A percentile compares a stretch with the other conserved stretches of the same genome.
Evolutionary conservation across 2,329 filamentous ascomycete genomes (phyloP).

Genomic region (Podosphaera leucotricha): DNA sequence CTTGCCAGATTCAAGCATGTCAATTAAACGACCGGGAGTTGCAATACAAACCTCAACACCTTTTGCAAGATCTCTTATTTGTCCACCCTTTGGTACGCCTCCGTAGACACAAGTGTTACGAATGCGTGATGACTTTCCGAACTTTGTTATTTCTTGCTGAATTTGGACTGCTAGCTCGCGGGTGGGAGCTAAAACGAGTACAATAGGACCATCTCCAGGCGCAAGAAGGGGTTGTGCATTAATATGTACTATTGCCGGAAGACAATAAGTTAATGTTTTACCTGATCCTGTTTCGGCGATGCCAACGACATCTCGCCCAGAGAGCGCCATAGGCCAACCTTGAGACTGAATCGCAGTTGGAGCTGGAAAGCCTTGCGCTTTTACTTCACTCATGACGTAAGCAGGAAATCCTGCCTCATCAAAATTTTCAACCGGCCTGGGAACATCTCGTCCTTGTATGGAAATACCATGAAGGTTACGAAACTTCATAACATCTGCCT

Average conservation of each 20-base stretch:
- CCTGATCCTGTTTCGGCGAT: slow-evolving; percentile 98
- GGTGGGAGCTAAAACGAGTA: slow-evolving; percentile 84
- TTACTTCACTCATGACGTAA: slow-evolving; percentile 97
- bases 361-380: slow-evolving; percentile 83
- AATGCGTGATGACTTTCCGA: slow-evolving; percentile 91
- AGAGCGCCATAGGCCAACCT: slow-evolving; percentile 97
- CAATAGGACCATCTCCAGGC: slow-evolving; percentile 87
- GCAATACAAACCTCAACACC: slow-evolving; percentile 98
- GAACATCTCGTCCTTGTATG: slow-evolving; percentile 56
- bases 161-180: slow-evolving; percentile 98
- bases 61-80: slow-evolving; percentile 82
- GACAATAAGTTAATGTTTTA: slow-evolving; percentile 96
- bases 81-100: slow-evolving; percentile 91
- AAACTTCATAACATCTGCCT: slow-evolving; percentile 68
- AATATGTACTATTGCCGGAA: slow-evolving; percentile 97
- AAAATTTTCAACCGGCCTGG: slow-evolving; percentile 88
- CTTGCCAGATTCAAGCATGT: slow-evolving; percentile 95
- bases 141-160: slow-evolving; percentile 95
- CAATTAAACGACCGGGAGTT: slow-evolving; percentile 89
- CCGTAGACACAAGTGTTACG: slow-evolving; percentile 98
- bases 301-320: slow-evolving; percentile 93
- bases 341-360: slow-evolving; percentile 96
- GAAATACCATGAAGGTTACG: slow-evolving; percentile 68
- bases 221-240: slow-evolving; percentile 93
- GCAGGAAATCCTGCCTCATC: slow-evolving; percentile 92